Percentiles rank a stretch among this genome's conserved stretches.
Conservation (phyloP, 148 eudicot genomes). For the Polygonum aviculare region DNA sequence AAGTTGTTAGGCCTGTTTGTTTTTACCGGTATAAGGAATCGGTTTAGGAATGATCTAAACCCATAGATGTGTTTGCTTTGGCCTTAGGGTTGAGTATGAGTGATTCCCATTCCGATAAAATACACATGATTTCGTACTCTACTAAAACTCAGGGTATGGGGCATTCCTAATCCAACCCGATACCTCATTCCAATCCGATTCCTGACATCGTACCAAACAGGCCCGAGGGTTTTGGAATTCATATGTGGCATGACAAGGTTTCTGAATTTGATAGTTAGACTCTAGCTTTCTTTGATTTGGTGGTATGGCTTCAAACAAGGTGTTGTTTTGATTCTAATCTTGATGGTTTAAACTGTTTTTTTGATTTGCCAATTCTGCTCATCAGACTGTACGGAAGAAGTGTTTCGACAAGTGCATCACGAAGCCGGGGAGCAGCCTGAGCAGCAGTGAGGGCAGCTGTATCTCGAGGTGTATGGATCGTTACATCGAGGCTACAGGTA, state of each 20-base stretch:
- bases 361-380: neutral
- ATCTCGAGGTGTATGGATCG: slow-evolving; percentile 86
- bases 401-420: slow-evolving; percentile 85
- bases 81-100: too few relatives aligned
- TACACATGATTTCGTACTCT: too few relatives aligned
- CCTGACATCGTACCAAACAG: too few relatives aligned
- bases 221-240: neutral
- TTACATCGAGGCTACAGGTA: slow-evolving; percentile 83
- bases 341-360: neutral
- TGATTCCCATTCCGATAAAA: too few relatives aligned
- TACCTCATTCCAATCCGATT: too few relatives aligned
- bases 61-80: too few relatives aligned
- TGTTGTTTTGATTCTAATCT: too few relatives aligned
- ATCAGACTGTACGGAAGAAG: slow-evolving; percentile 71
- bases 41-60: too few relatives aligned
- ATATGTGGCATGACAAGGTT: neutral
- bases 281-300: neutral
- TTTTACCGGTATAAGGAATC: too few relatives aligned
- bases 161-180: too few relatives aligned
- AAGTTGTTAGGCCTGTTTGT: neutral
- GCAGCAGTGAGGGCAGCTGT: slow-evolving; percentile 82
- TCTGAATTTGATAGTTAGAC: neutral
- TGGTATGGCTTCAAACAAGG: too few relatives aligned
- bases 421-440: slow-evolving; percentile 74
- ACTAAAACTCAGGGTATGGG: too few relatives aligned